phyloP scores from a whole-genome alignment of 257 asterid species.

The Penstemon newberryi region DNA sequence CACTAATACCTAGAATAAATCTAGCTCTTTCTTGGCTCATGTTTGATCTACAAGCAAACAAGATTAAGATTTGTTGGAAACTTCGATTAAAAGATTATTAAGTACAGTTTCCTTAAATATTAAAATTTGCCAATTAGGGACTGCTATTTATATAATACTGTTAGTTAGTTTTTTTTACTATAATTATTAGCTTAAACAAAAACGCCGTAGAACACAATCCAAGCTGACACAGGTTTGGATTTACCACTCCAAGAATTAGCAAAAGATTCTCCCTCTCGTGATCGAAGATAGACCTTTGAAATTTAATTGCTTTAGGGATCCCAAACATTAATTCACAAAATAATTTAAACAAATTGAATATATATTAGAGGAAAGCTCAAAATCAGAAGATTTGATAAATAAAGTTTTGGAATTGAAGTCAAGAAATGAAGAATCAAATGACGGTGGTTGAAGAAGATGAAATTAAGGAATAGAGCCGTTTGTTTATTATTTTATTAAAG shows the following conservation, averaged over 20 bases:
- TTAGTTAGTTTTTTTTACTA: background rate
- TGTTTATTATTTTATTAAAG: too few relatives aligned
- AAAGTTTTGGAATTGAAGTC: too few relatives aligned
- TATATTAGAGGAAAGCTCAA: too few relatives aligned
- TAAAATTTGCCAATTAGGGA: background rate
- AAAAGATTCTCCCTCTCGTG: slow-evolving; percentile 57
- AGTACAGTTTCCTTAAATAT: background rate
- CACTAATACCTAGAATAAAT: slow-evolving; percentile 30
- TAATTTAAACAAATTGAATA: too few relatives aligned
- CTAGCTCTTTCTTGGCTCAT: slow-evolving; percentile 27
- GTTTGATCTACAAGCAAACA: slow-evolving; percentile 43
- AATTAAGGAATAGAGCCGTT: too few relatives aligned
- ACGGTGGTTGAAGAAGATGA: too few relatives aligned
- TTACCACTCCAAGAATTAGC: slow-evolving; percentile 43
- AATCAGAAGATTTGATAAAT: too few relatives aligned
- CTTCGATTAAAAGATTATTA: slow-evolving; percentile 38
- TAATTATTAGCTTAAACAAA: background rate
- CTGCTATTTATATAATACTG: background rate
- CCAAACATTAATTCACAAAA: background rate
- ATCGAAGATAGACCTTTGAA: slow-evolving; percentile 34
- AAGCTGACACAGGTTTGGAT: slow-evolving; percentile 61
- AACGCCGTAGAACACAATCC: slow-evolving; percentile 59
- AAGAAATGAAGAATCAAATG: too few relatives aligned
- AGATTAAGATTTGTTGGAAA: slow-evolving; percentile 41
- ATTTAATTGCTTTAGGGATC: slow-evolving; percentile 20